These are phyloP conservation scores for Sporothrix variecibatus DNA, from an alignment of 2,329 filamentous ascomycete genomes.

Conservation along the genomic window DNA sequence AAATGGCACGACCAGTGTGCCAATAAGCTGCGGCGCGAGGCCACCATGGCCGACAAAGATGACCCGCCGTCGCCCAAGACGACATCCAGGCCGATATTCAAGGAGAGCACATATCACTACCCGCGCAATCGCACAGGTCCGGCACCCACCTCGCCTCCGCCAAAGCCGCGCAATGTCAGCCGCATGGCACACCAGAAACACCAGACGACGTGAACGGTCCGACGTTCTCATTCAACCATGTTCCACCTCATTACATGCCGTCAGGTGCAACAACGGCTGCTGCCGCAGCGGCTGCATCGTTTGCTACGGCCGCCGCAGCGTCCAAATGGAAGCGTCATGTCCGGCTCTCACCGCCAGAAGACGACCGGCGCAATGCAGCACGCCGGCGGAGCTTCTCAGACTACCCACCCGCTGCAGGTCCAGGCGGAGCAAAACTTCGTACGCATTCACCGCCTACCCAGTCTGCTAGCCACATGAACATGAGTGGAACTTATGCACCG, in stretches of 20 bases:
- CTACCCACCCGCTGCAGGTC: constrained; percentile 42
- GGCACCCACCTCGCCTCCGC: neutral
- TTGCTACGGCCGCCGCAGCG: constrained; percentile 29
- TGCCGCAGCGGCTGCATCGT: constrained; percentile 21
- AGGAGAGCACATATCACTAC: constrained; percentile 37
- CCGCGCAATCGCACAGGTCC: constrained; percentile 33
- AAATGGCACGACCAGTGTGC: constrained; percentile 82
- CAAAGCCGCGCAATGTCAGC: constrained; percentile 13
- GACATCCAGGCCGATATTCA: constrained; percentile 30
- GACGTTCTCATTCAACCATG: constrained; percentile 45
- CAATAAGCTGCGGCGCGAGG: constrained; percentile 66
- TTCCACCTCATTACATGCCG: constrained; percentile 42
- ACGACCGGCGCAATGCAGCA: constrained; percentile 40
- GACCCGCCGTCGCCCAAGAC: constrained; percentile 33
- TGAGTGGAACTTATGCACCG: constrained; percentile 34
- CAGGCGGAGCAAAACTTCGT: constrained; percentile 28
- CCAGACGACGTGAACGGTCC: constrained; percentile 42
- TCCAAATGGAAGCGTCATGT: constrained; percentile 35
- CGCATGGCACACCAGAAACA: constrained; percentile 23
- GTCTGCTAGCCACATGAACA: constrained; percentile 40
- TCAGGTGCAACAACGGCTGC: constrained; percentile 9
- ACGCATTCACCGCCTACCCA: constrained; percentile 28
- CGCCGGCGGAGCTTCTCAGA: constrained; percentile 56
- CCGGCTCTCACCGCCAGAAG: constrained; percentile 41
- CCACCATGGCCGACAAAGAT: constrained; percentile 42